Evolutionary conservation across 352 stramenopile genomes (phyloP).

Genomic region (Discostella stelligera): DNA sequence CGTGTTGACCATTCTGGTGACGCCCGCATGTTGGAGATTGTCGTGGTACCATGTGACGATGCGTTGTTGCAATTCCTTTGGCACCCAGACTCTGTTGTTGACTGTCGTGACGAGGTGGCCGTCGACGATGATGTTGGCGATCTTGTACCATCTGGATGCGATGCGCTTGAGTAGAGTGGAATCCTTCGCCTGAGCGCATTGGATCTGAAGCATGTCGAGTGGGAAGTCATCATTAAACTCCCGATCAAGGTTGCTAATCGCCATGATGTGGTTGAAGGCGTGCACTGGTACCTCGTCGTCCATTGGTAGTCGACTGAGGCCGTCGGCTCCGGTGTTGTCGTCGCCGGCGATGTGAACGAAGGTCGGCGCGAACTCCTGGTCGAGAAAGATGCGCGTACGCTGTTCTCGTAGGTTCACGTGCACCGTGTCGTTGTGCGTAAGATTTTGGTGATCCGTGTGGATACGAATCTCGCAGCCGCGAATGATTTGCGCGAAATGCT

Average conservation of each 20-base stretch:
- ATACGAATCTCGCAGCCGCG: not conserved
- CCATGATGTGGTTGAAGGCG: too few species aligned
- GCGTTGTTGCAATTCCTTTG: not conserved
- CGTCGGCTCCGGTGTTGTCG: constrained; percentile 10
- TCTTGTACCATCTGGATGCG: too few species aligned
- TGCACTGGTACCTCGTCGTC: not conserved
- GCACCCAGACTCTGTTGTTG: not conserved
- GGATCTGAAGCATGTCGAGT: not conserved
- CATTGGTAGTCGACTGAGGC: not conserved
- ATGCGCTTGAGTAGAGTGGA: not conserved
- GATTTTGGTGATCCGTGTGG: not conserved
- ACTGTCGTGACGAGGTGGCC: not conserved
- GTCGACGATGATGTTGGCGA: not conserved
- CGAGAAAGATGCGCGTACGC: not conserved
- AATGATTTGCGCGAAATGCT: constrained; percentile 3
- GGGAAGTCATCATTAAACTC: not conserved
- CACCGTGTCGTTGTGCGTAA: not conserved
- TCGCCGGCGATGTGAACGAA: constrained; percentile 13
- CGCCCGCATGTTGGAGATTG: constrained; percentile 3
- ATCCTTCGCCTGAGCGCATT: not conserved
- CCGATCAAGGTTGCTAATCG: too few species aligned
- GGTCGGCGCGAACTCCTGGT: constrained; percentile 3
- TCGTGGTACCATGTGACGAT: not conserved
- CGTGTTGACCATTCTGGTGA: constrained; percentile 2
- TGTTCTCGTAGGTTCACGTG: not conserved